A percentile compares a stretch with the other conserved stretches of the same genome.
phyloP scores from a whole-genome alignment of 2,329 filamentous ascomycete genomes.

The Aureobasidium pullulans region DNA sequence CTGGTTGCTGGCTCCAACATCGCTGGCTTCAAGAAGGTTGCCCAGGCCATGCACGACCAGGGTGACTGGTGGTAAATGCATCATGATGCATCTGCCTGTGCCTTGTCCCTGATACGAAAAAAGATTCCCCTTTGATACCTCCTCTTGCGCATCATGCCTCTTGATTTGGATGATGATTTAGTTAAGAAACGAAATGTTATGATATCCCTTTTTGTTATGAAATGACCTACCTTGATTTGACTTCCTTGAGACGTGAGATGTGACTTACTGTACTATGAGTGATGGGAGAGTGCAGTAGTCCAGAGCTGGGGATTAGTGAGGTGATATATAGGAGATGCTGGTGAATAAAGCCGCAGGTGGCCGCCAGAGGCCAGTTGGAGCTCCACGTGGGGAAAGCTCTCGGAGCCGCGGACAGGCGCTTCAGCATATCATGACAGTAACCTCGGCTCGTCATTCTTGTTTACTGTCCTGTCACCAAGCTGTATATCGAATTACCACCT shows the following conservation, averaged over 20 bases:
- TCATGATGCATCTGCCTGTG: not conserved
- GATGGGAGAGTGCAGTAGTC: not conserved
- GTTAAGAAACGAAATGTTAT: conserved; percentile 11
- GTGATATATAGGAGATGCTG: not conserved
- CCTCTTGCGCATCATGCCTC: not conserved
- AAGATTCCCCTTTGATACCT: conserved; percentile 9
- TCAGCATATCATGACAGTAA: not conserved
- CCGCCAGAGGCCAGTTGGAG: not conserved
- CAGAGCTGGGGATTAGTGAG: not conserved
- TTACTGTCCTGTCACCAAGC: not conserved
- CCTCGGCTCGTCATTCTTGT: conserved; percentile 1
- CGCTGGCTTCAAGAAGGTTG: conserved; percentile 95
- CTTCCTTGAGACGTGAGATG: conserved; percentile 16
- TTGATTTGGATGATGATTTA: not conserved
- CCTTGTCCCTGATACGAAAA: conserved; percentile 1
- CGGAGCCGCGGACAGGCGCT: not conserved
- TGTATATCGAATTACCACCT: too few species aligned
- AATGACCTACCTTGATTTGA: not conserved
- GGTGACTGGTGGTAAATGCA: conserved; percentile 71
- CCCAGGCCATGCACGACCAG: conserved; percentile 87
- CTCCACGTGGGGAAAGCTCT: not conserved
- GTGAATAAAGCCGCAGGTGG: not conserved
- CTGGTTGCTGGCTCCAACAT: conserved; percentile 94
- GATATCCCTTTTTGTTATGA: not conserved
- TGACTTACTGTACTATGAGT: not conserved